Base-by-base conservation (phyloP, 768 basidiomycete species). In the Aureoboletus auriporus region DNA sequence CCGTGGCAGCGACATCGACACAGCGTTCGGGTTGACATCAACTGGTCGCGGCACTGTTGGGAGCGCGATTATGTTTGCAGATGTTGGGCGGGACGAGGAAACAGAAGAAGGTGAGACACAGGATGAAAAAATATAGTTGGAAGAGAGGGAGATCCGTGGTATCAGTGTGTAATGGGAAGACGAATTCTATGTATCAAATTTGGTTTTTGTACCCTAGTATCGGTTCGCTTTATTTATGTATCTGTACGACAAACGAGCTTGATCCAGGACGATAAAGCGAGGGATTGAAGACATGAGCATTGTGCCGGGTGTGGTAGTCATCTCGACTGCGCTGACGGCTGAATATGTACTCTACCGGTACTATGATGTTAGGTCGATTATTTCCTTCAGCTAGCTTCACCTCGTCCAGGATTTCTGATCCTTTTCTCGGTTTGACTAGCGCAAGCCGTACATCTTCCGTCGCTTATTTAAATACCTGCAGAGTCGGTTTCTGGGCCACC, bases 371-470 rank as follows among this genome's bases (percentile, higher is more conserved):
- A 75, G 77, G 60, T 93, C 91, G 51, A 97, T 91, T 49, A 93
- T 77, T 56, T 77, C 81, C 73, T 94, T 89, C 62, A 97, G 73
- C 59, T 76, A 97, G 73, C 59, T 76, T 75, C 28, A 75, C 78
- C 68, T 95, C 92, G 55, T 84, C 76, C 53, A 98, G 65, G 57
- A 97, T 96, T 69, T 90, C 80, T 65, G 95, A 97, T n/a, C 94
- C 94, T 47, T 77, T 80, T 37, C 69, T 75, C 39, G 70, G 67
- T 47, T 92, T 94, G n/a, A 97, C 94, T 78, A 94, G 93, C 44
- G 95, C 93, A 12, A 99, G 76, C 68, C 98, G 94, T 23, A 98
- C 94, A 58, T 98, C 96, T 69, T 98, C 96, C 96, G 98, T 99
- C 38, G 98, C 96, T 72, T 98, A 93, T 73, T 99, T 98, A 53